Evolutionary conservation across 1,284 basidiomycete genomes (phyloP).

Genomic region (Tetrapyrgos nigripes): DNA sequence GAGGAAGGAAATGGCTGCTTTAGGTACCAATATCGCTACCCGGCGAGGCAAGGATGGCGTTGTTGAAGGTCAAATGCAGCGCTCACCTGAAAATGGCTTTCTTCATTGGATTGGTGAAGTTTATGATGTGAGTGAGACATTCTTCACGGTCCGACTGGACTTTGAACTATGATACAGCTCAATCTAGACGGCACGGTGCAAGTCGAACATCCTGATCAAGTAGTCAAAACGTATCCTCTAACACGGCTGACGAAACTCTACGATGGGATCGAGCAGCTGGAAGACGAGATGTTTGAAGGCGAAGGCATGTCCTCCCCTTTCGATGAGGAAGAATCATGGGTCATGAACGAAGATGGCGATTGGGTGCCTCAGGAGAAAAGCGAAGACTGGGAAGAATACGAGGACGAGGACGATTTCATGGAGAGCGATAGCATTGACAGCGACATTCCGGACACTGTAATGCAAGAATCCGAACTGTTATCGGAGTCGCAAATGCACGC

Average conservation of each 20-base stretch:
- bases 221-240: slow-evolving; percentile 57
- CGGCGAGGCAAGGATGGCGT: slow-evolving; percentile 45
- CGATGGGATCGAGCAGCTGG: slow-evolving; percentile 79
- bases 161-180: slow-evolving; percentile 50
- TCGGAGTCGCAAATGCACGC: neutral
- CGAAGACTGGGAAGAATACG: slow-evolving; percentile 44
- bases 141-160: neutral
- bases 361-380: slow-evolving; percentile 43
- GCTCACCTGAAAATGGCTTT: slow-evolving; percentile 45
- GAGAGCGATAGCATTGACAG: slow-evolving; percentile 24
- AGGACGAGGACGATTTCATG: slow-evolving; percentile 45
- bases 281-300: slow-evolving; percentile 71
- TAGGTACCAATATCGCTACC: slow-evolving; percentile 66
- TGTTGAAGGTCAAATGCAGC: slow-evolving; percentile 51
- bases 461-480: neutral
- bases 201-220: slow-evolving; percentile 65
- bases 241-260: slow-evolving; percentile 74
- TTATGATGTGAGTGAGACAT: slow-evolving; percentile 58
- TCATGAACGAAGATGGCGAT: slow-evolving; percentile 55
- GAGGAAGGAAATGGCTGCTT: slow-evolving; percentile 69
- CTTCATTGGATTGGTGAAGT: slow-evolving; percentile 83
- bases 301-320: slow-evolving; percentile 41
- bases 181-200: slow-evolving; percentile 72
- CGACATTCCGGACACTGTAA: neutral
- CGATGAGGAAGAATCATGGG: slow-evolving; percentile 56